phyloP scores from a whole-genome alignment of 2,329 filamentous ascomycete species.

The Neobulgaria alba region DNA sequence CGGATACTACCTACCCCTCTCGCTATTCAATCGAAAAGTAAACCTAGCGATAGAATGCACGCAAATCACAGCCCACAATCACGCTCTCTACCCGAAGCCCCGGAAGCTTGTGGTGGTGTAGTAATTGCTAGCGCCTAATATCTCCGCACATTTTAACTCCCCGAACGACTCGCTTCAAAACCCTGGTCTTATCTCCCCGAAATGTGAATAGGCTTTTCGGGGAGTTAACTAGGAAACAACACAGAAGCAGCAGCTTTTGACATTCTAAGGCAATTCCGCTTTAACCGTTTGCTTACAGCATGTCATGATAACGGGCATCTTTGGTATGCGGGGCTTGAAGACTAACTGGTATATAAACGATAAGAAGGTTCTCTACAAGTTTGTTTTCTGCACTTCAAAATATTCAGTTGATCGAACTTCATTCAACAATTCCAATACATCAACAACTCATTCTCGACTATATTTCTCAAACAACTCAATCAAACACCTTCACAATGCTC shows the following conservation, averaged over 20 bases:
- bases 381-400: not conserved
- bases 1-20: no score
- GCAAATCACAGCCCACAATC: no score
- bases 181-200: not conserved
- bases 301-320: no score
- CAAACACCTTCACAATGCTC: not conserved
- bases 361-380: not conserved
- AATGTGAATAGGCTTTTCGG: not conserved
- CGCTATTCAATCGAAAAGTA: no score
- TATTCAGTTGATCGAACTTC: not conserved
- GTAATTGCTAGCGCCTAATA: no score
- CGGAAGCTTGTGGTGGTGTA: no score
- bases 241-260: not conserved
- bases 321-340: no score
- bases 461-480: not conserved
- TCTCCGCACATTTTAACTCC: not conserved
- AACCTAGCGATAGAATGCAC: no score
- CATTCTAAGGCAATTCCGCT: not conserved
- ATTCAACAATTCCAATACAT: not conserved
- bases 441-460: not conserved
- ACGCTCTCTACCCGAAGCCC: no score
- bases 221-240: not conserved
- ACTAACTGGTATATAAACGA: not conserved
- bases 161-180: not conserved
- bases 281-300: constrained; percentile 32